Conservation (phyloP, 495 filamentous ascomycete species). For the Hypoxylon perforatum region DNA sequence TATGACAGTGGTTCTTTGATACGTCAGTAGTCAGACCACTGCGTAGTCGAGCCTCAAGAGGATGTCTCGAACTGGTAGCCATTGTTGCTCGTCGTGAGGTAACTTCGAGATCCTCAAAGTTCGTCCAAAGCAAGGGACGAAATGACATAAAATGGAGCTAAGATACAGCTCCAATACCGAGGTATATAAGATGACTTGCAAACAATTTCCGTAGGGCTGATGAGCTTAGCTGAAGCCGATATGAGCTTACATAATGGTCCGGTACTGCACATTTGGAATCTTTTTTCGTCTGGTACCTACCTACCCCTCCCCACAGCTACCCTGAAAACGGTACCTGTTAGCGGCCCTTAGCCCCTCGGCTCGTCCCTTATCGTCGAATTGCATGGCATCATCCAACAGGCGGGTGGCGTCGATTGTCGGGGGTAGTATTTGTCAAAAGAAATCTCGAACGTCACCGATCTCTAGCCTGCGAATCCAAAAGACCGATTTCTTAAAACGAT, state of each 20-base stretch:
- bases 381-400: conserved; percentile 31
- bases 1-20: too few species aligned
- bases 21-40: too few species aligned
- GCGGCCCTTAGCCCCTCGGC: not conserved
- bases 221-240: not conserved
- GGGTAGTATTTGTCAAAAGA: conserved; percentile 32
- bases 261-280: conserved; percentile 27
- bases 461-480: not conserved
- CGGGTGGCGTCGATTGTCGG: conserved; percentile 28
- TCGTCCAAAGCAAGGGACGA: too few species aligned
- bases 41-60: too few species aligned
- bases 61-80: too few species aligned
- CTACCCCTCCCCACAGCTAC: conserved; percentile 5
- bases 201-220: conserved; percentile 14
- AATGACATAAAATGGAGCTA: too few species aligned
- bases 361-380: conserved; percentile 11
- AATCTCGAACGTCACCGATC: conserved; percentile 30
- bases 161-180: too few species aligned
- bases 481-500: not conserved
- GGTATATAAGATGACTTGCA: not conserved
- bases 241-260: conserved; percentile 18
- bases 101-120: too few species aligned
- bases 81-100: too few species aligned
- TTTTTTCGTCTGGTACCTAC: not conserved
- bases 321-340: not conserved